A percentile compares a stretch with the other conserved stretches of the same genome.
Evolutionary conservation across 257 asterid species (phyloP).

Genomic region (Sherardia arvensis): DNA sequence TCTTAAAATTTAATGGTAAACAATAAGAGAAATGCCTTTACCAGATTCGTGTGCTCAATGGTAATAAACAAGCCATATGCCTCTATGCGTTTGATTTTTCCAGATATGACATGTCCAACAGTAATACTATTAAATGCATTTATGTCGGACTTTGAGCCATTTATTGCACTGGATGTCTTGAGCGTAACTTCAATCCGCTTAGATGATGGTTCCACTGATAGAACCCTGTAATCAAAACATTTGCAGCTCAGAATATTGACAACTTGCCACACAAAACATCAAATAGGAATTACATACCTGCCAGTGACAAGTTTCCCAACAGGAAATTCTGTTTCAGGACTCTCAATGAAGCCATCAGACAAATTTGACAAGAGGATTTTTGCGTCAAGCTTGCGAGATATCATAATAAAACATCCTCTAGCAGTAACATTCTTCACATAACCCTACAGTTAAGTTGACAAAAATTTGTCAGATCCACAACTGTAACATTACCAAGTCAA

Average conservation of each 20-base stretch:
- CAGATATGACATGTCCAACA: conserved; percentile 65
- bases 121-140: conserved; percentile 34
- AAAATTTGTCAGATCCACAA: neutral
- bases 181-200: conserved; percentile 87
- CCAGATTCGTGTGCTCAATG: conserved; percentile 66
- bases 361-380: conserved; percentile 72
- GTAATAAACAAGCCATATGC: conserved; percentile 74
- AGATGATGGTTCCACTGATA: conserved; percentile 74
- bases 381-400: conserved; percentile 80
- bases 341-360: conserved; percentile 62
- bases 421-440: conserved; percentile 69
- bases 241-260: conserved; percentile 19
- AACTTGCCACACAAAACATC: conserved; percentile 7
- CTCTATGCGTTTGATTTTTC: conserved; percentile 76
- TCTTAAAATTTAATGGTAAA: neutral
- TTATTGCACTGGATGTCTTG: conserved; percentile 43
- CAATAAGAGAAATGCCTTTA: conserved; percentile 13
- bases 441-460: too few relatives aligned
- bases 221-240: conserved; percentile 46
- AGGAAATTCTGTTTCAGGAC: conserved; percentile 67
- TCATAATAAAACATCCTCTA: conserved; percentile 81
- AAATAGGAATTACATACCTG: conserved; percentile 37
- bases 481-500: neutral
- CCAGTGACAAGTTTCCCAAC: conserved; percentile 80
- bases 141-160: conserved; percentile 31